A percentile compares a stretch with the other conserved stretches of the same genome.
phyloP scores from a whole-genome alignment of 164 flowering plant species.

The Berberis vulgaris region DNA sequence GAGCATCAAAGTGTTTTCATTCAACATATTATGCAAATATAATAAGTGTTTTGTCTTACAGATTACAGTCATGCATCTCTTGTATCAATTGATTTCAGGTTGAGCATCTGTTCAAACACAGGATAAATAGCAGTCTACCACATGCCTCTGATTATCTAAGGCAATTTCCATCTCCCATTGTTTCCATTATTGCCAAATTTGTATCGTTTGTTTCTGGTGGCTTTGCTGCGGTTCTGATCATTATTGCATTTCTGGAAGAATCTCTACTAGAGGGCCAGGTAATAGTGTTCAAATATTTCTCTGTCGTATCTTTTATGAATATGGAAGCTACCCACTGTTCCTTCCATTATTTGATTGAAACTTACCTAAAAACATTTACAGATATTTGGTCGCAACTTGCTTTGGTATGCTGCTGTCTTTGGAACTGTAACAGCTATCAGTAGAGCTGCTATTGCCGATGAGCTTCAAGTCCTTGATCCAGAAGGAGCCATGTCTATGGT shows the following conservation, averaged over 20 bases:
- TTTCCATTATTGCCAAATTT: slow-evolving; percentile 78
- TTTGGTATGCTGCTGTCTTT: slow-evolving; percentile 97
- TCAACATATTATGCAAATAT: no score
- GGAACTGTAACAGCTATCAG: slow-evolving; percentile 94
- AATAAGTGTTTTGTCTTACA: not conserved
- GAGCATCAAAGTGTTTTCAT: not conserved
- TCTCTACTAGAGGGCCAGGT: slow-evolving; percentile 99
- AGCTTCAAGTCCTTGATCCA: slow-evolving; percentile 83
- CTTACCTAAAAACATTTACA: slow-evolving; percentile 19
- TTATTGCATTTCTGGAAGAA: slow-evolving; percentile 94
- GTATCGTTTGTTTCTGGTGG: slow-evolving; percentile 95
- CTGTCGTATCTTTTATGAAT: not conserved
- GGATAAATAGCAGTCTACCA: slow-evolving; percentile 67
- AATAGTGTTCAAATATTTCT: slow-evolving; percentile 9
- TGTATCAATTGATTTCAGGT: slow-evolving; percentile 42
- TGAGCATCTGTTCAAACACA: slow-evolving; percentile 89
- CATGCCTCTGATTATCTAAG: slow-evolving; percentile 85
- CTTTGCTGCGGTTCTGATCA: slow-evolving; percentile 87
- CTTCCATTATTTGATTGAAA: not conserved
- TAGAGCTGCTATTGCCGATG: slow-evolving; percentile 75
- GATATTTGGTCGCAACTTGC: slow-evolving; percentile 94
- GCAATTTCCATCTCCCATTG: slow-evolving; percentile 91
- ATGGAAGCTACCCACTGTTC: not conserved
- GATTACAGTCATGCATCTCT: not conserved
- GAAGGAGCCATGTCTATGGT: slow-evolving; percentile 84